Evolutionary conservation across 768 basidiomycete species (phyloP).

Genomic region (Favolaschia claudopus): DNA sequence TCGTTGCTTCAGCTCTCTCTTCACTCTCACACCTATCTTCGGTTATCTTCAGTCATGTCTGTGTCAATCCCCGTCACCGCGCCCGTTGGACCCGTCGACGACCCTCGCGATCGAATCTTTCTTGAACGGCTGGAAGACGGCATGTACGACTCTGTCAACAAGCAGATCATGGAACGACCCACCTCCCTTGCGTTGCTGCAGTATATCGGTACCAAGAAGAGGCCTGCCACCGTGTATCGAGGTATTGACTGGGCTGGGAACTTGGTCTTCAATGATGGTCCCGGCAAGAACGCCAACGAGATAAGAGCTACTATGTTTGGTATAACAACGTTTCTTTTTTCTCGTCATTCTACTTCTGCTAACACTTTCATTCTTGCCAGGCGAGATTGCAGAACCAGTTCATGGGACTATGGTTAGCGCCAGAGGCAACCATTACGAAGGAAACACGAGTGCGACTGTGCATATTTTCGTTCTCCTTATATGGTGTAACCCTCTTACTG

Average conservation of each 20-base stretch:
- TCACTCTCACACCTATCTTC: too few relatives aligned
- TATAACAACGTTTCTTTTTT: neutral
- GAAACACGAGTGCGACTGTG: neutral
- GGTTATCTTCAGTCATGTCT: too few relatives aligned
- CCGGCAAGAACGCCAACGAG: neutral
- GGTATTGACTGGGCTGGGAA: neutral
- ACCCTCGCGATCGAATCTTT: too few relatives aligned
- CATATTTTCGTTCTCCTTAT: neutral
- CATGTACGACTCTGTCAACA: neutral
- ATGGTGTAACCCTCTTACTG: too few relatives aligned
- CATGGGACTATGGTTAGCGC: neutral
- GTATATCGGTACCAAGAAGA: constrained; percentile 1
- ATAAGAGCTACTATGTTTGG: neutral
- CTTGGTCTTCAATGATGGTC: neutral
- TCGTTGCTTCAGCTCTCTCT: too few relatives aligned
- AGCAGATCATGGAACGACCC: neutral
- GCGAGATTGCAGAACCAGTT: neutral
- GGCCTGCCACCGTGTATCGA: neutral
- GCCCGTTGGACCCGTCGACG: too few relatives aligned
- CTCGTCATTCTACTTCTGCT: too few relatives aligned
- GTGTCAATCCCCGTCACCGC: too few relatives aligned
- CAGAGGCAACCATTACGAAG: neutral
- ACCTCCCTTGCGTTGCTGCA: neutral
- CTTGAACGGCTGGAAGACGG: constrained; percentile 1
- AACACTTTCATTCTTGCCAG: neutral